Evolutionary conservation across 23 red algal species (phyloP), one percentile per base, ranked within the genome.

Genomic region (Agarophyton chilense): DNA sequence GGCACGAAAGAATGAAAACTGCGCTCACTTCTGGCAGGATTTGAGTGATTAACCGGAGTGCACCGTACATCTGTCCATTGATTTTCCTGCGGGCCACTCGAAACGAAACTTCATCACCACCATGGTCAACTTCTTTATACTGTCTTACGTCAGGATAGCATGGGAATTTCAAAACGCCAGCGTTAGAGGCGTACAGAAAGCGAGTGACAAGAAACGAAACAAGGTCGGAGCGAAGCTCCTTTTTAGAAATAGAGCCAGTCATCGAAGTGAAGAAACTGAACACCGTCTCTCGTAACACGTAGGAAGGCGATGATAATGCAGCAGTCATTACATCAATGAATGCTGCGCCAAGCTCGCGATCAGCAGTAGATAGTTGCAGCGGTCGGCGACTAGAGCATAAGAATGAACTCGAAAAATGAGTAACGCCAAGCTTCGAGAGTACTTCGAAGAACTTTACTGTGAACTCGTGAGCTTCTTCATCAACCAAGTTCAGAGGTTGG

Each of bases 371-470:
- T 36, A 88, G 50, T 17, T 42, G 13, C 21, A 39, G 7, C 25
- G 34, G 22, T 32, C 66, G 42, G 31, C 36, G n/a, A 10, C 22
- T 77, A 24, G 44, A 26, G 68, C 31, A 11, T 10, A 88, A 68
- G 39, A 88, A 88, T 31, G 66, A 53, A 31, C n/a, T 14, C n/a
- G 32, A 42, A 88, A 88, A 88, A 70, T 88, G 60, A 53, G 65
- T 58, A 12, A 21, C 36, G 33, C 84, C 84, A 43, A 88, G 44
- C n/a, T 88, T 56, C 29, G 65, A 77, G 31, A 88, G 34, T 25
- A 88, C 65, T n/a, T 64, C 65, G 52, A 88, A 88, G 45, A 78
- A 88, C n/a, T 52, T 55, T 38, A 88, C 72, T 38, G 51, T 53
- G 47, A 88, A 88, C 33, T 88, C 84, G 55, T 88, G 72, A 17